Percentiles rank a stretch among this genome's conserved stretches.
Conservation (phyloP, 768 basidiomycete genomes). For the Lanmaoa rubissima region DNA sequence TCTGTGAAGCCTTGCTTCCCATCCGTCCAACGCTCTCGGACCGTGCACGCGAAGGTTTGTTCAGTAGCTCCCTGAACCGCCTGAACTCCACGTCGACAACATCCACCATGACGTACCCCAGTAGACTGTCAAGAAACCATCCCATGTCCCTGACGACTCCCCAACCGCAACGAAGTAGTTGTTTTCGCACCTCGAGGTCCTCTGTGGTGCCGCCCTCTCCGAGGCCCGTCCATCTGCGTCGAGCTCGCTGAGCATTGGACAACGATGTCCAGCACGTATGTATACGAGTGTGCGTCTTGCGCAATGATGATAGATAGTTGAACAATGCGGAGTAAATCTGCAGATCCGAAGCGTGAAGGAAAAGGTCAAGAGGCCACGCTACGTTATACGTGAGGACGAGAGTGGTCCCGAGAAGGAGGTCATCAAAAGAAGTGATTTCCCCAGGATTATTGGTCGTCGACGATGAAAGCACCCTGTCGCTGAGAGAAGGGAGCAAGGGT, state of each 20-base stretch:
- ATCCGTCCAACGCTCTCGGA: constrained; percentile 19
- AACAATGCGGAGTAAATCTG: constrained; percentile 74
- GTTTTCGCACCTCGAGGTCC: constrained; percentile 61
- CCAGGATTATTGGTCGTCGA: constrained; percentile 36
- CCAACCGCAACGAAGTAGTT: constrained; percentile 78
- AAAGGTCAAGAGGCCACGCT: constrained; percentile 87
- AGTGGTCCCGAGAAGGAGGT: constrained; percentile 77
- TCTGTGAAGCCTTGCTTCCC: constrained; percentile 7
- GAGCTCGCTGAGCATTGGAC: constrained; percentile 80
- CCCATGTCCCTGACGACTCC: constrained; percentile 84
- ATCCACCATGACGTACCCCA: constrained; percentile 87
- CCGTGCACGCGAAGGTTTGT: constrained; percentile 22
- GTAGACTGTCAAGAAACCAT: constrained; percentile 84
- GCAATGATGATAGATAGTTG: constrained; percentile 77
- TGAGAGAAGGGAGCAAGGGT: constrained; percentile 76
- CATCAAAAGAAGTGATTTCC: constrained; percentile 59
- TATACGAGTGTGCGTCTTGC: constrained; percentile 79
- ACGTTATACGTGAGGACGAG: constrained; percentile 68
- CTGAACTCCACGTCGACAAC: constrained; percentile 84
- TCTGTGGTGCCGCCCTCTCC: constrained; percentile 82
- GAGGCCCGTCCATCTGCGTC: constrained; percentile 82
- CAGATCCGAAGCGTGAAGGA: constrained; percentile 75
- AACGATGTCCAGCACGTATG: constrained; percentile 83
- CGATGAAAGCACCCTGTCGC: constrained; percentile 39
- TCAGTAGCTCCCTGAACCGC: constrained; percentile 61